Base-by-base conservation (phyloP, 2,329 filamentous ascomycete genomes). In the Macrophomina phaseolina region DNA sequence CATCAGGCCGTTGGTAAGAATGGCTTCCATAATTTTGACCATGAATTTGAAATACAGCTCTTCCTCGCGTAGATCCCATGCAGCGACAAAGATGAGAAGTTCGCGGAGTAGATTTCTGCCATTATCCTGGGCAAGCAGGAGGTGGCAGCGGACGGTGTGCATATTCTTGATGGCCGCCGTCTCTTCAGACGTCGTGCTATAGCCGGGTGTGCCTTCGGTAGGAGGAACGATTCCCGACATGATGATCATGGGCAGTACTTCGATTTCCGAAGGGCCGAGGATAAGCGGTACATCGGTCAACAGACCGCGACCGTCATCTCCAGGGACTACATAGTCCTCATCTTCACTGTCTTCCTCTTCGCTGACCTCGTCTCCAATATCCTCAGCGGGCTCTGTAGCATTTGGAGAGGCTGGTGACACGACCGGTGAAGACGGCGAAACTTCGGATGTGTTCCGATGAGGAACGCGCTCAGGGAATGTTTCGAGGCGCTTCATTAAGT, bases 41-140 rank as follows among this genome's bases (percentile, higher is more conserved):
- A 96, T 97, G 77, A 97, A 92, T 77, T 97, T 94, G 82, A 97
- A 97, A 74, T 97, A 97, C 45, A 97, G 87, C 68, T 96, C 93
- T 68, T 94, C 90, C 76, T 98, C 94, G 48, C 93, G 91, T 73
- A 97, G 89, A 75, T 97, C 94, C 94, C 94, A 98, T 8, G 97
- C 94, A 5, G 94, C 94, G 69, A 97, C 97, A 77, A 97, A 97
- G 67, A 98, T 96, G 51, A 98, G 84, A 73, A 98, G 87, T 77
- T 98, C 94, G 66, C 94, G 86, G 1, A 98, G 83, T 4, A 98
- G 83, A 74, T 96, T 97, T 71, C 94, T 90, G 3, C 94, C 94
- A 69, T 93, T 96, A 74, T 97, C 93, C 68, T 97, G 88, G 0
- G 93, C 93, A 49, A 98, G 83, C 60, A 98, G 87, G 74, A 97